These are phyloP conservation scores for Tolypocladium tundrense DNA, from an alignment of 2,329 filamentous ascomycete genomes.

Conservation along the genomic window DNA sequence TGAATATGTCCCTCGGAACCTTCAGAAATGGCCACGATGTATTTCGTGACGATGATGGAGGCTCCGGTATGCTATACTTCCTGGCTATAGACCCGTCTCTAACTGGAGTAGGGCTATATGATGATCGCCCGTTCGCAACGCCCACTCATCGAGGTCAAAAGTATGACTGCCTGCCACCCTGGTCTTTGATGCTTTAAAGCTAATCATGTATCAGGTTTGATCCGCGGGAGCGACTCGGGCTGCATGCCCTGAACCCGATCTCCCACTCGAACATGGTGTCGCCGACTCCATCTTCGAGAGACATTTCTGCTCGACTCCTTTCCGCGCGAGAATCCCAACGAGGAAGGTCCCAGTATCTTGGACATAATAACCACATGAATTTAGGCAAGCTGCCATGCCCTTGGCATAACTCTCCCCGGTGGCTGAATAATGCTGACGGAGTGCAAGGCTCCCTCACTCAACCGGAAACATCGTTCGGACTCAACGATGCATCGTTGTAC, in stretches of 20 bases:
- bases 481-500: slow-evolving; percentile 21
- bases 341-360: slow-evolving; percentile 8
- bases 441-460: slow-evolving; percentile 15
- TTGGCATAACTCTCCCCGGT: neutral
- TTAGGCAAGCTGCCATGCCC: slow-evolving; percentile 5
- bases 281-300: slow-evolving; percentile 20
- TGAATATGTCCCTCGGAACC: slow-evolving; percentile 8
- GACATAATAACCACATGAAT: slow-evolving; percentile 3
- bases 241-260: slow-evolving; percentile 25
- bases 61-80: slow-evolving; percentile 11
- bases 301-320: slow-evolving; percentile 14
- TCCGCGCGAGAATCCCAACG: slow-evolving; percentile 12
- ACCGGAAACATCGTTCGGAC: slow-evolving; percentile 15
- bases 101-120: slow-evolving; percentile 13
- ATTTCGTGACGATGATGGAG: slow-evolving; percentile 18
- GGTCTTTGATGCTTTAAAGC: neutral
- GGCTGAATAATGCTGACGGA: slow-evolving; percentile 4
- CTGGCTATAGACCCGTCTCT: slow-evolving; percentile 4
- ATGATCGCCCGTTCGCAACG: slow-evolving; percentile 11
- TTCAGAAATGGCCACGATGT: slow-evolving; percentile 16
- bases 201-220: slow-evolving; percentile 17
- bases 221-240: slow-evolving; percentile 19
- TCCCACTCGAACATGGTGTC: slow-evolving; percentile 28
- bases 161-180: slow-evolving; percentile 6
- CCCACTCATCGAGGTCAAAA: slow-evolving; percentile 13